Evolutionary conservation across 1,139 yeast genomes (phyloP).

Genomic region (Barnettozyma hawaiiensis): DNA sequence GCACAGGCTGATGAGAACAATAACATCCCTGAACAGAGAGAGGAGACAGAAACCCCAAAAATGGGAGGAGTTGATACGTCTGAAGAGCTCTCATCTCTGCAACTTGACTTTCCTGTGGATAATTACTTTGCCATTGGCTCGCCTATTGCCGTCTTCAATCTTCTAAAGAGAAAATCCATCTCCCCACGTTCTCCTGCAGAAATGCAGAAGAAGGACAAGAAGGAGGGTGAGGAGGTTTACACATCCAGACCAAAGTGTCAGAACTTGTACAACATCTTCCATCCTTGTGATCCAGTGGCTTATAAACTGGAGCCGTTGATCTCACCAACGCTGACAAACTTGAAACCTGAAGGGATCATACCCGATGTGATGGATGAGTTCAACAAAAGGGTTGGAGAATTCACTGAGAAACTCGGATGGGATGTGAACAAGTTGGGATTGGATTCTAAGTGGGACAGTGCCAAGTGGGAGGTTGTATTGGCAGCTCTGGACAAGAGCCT

Average conservation of each 20-base stretch:
- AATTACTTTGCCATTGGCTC: slow-evolving; percentile 82
- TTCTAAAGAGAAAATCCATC: slow-evolving; percentile 56
- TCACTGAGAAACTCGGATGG: slow-evolving; percentile 38
- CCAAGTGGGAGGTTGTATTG: not conserved
- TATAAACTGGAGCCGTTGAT: slow-evolving; percentile 82
- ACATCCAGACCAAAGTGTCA: slow-evolving; percentile 44
- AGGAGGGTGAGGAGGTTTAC: slow-evolving; percentile 11
- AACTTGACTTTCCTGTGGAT: slow-evolving; percentile 63
- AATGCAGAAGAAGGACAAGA: slow-evolving; percentile 25
- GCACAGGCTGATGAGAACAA: slow-evolving; percentile 34
- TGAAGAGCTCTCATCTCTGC: slow-evolving; percentile 23
- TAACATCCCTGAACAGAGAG: not conserved
- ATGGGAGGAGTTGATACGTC: not conserved
- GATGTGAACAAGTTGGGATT: not conserved
- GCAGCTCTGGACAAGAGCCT: not conserved
- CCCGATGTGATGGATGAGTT: slow-evolving; percentile 23
- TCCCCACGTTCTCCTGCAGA: not conserved
- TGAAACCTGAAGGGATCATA: slow-evolving; percentile 45
- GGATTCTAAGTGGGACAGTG: not conserved
- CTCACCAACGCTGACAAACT: slow-evolving; percentile 44
- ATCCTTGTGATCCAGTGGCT: slow-evolving; percentile 86
- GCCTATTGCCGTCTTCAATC: slow-evolving; percentile 82
- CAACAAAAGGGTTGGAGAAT: slow-evolving; percentile 20
- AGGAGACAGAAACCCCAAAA: not conserved
- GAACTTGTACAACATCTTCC: slow-evolving; percentile 71